Evolutionary conservation across 2,329 filamentous ascomycete genomes (phyloP).

Genomic region (Neospermospora avenae): DNA sequence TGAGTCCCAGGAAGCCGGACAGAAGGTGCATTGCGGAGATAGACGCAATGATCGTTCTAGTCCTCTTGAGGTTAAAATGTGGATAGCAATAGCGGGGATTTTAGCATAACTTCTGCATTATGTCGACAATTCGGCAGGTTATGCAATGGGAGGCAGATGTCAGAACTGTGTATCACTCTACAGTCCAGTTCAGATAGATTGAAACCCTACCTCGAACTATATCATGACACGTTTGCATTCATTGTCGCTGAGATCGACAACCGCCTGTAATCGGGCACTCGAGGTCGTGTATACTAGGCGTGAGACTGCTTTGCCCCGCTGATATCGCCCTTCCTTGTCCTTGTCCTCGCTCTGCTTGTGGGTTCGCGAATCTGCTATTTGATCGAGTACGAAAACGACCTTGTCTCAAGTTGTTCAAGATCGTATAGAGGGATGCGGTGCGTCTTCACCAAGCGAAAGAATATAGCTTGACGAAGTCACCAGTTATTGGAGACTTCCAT

Average conservation of each 20-base stretch:
- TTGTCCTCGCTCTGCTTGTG: background rate
- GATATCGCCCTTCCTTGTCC: background rate
- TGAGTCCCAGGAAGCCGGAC: background rate
- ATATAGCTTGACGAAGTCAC: background rate
- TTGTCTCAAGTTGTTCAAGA: background rate
- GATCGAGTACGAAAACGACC: background rate
- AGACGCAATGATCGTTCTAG: slow-evolving; percentile 1
- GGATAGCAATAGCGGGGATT: background rate
- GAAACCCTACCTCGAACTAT: background rate
- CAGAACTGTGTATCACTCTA: background rate
- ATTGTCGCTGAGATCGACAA: background rate
- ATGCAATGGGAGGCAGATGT: background rate
- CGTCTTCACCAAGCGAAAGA: background rate
- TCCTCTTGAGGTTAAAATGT: slow-evolving; percentile 1
- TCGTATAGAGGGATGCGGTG: background rate
- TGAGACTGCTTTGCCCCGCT: background rate
- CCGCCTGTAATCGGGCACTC: background rate
- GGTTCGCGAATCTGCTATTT: background rate
- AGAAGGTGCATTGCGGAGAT: background rate
- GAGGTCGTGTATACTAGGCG: background rate
- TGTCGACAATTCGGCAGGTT: background rate
- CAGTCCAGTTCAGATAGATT: background rate
- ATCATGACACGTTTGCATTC: background rate
- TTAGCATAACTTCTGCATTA: background rate
- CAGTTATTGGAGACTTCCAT: background rate